These are phyloP conservation scores for Sporothrix mexicana DNA, from an alignment of 2,329 filamentous ascomycete species.

Conservation along the genomic window DNA sequence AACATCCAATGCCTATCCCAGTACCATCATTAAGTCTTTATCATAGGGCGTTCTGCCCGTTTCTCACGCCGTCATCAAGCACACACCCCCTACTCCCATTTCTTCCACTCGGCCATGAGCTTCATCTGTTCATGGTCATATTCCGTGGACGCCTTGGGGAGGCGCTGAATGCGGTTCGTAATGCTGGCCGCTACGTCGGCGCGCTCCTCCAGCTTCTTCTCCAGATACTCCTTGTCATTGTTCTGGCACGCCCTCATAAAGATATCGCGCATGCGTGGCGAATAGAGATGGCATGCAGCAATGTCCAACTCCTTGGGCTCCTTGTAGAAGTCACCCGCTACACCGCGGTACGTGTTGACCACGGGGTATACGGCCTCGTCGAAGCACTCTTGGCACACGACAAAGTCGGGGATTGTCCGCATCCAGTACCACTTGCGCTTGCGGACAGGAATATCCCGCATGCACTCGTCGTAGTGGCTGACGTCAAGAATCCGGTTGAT, in stretches of 20 bases:
- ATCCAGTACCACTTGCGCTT: slow-evolving; percentile 78
- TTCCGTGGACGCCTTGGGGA: slow-evolving; percentile 43
- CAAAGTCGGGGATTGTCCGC: slow-evolving; percentile 74
- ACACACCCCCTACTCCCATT: slow-evolving; percentile 56
- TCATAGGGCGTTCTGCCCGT: not conserved
- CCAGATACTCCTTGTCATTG: slow-evolving; percentile 70
- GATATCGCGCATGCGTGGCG: slow-evolving; percentile 74
- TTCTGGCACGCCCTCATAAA: slow-evolving; percentile 70
- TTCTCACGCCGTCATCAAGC: not conserved
- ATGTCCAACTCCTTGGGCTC: slow-evolving; percentile 61
- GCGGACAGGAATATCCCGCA: slow-evolving; percentile 65
- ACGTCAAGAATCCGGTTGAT: slow-evolving; percentile 67
- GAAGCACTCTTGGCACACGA: slow-evolving; percentile 87
- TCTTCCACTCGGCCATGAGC: slow-evolving; percentile 62
- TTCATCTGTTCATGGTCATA: slow-evolving; percentile 52
- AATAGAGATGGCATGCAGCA: slow-evolving; percentile 77
- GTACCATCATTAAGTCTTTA: not conserved
- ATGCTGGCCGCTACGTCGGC: slow-evolving; percentile 65
- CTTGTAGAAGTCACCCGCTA: slow-evolving; percentile 70
- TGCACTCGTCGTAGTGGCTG: slow-evolving; percentile 66
- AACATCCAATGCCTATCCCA: not conserved
- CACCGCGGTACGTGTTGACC: slow-evolving; percentile 52
- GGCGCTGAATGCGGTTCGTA: slow-evolving; percentile 54
- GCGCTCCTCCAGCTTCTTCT: slow-evolving; percentile 62
- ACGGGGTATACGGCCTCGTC: slow-evolving; percentile 77